Base-by-base conservation (phyloP, 306 rosid species). In the Acacia acuminata region DNA sequence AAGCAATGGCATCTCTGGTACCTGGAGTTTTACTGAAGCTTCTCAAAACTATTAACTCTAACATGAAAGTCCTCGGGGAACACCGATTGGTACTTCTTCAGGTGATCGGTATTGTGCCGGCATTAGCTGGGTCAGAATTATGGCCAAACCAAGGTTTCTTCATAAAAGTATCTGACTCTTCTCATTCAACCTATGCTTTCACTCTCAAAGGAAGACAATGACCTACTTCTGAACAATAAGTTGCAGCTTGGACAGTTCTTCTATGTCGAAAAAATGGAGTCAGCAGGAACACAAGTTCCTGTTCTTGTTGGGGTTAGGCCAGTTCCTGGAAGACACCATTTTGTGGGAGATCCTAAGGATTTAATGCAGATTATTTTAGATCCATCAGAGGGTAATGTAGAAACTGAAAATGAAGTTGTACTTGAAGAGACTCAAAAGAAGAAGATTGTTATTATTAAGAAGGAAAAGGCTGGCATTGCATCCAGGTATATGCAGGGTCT, bases 401-500 rank as follows among this genome's bases (percentile, higher is more conserved):
- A 67, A 61, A 48, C 82, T 77, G 87, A 80, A 55, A 82, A 71
- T 17, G 79, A 77, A 74, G 88, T 78, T 82, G 77, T 5, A 11
- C 19, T 30, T 58, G 66, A 89, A 87, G 93, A 89, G 73, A 90
- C 66, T 79, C 44, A 75, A 66, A 82, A 27, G 42, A 93, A 91
- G n/a, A 92, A 83, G 87, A 81, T 96, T 83, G 86, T 92, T 55
- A 92, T 96, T 50, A 96, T 96, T 56, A 94, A 94, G 81, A 96
- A 96, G 87, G 97, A 96, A 80, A 96, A 89, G 58, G 80, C 88
- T 48, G 89, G 68, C 45, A 97, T 96, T 75, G 87, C 96, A 13
- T 96, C 99, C 7, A 88, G 99, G 91, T 94, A 96, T 68, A 91
- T 96, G 99, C 96, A 87, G 81, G 94, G 97, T 69, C 90, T 91